Evolutionary conservation across 768 basidiomycete species (phyloP).

Genomic region (Chiua virens): DNA sequence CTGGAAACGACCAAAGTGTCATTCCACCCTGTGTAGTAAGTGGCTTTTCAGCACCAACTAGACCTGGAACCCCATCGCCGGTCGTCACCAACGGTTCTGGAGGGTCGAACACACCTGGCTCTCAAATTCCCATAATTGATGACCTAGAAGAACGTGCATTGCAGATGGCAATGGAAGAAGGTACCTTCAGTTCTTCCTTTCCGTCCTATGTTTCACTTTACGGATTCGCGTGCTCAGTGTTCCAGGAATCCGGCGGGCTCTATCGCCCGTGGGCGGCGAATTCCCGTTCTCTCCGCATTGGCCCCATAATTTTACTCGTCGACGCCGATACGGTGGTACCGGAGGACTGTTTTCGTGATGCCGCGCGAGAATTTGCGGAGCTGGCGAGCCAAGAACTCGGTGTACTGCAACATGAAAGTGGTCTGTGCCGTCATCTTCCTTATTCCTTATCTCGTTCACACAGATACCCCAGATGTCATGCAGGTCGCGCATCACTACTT

Average conservation of each 20-base stretch:
- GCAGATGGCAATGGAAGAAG: conserved; percentile 52
- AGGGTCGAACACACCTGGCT: conserved; percentile 5
- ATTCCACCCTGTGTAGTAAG: conserved; percentile 20
- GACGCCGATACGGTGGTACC: conserved; percentile 91
- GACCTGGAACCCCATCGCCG: conserved; percentile 26
- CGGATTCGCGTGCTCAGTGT: conserved; percentile 40
- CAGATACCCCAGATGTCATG: conserved; percentile 66
- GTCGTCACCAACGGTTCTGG: conserved; percentile 3
- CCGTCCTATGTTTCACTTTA: conserved; percentile 37
- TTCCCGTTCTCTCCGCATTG: conserved; percentile 70
- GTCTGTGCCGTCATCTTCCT: conserved; percentile 42
- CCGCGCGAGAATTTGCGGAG: conserved; percentile 79
- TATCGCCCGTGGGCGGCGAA: conserved; percentile 79
- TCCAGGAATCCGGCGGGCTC: conserved; percentile 51
- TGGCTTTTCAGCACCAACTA: conserved; percentile 26
- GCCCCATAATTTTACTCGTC: conserved; percentile 76
- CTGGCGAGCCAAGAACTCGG: conserved; percentile 63
- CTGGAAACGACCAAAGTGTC: conserved; percentile 55
- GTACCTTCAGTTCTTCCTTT: conserved; percentile 31
- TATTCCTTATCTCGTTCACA: conserved; percentile 1
- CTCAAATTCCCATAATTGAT: conserved; percentile 25
- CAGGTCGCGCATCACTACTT: conserved; percentile 89
- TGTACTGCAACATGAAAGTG: conserved; percentile 89
- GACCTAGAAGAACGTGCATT: conserved; percentile 51
- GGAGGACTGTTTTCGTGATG: conserved; percentile 89